These are phyloP conservation scores for Alectoria sarmentosa DNA, from an alignment of 495 filamentous ascomycete genomes.

Conservation along the genomic window DNA sequence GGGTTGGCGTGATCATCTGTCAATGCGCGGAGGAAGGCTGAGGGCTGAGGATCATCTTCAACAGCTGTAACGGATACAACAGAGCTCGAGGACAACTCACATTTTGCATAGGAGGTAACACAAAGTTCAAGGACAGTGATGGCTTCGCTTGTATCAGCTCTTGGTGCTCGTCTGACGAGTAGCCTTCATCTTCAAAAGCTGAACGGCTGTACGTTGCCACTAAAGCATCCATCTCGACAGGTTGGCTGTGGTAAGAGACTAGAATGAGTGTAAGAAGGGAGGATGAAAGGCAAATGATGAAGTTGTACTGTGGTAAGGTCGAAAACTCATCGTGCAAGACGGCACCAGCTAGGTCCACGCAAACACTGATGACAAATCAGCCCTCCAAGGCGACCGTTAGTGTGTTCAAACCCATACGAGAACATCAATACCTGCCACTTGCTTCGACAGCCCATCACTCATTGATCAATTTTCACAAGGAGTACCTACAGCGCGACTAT, in stretches of 20 bases:
- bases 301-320: not conserved
- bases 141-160: constrained; percentile 60
- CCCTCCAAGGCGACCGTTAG: no score
- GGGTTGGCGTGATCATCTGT: constrained; percentile 97
- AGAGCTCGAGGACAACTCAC: constrained; percentile 43
- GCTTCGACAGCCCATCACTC: not conserved
- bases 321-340: no score
- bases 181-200: constrained; percentile 62
- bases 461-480: not conserved
- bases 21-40: constrained; percentile 89
- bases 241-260: not conserved
- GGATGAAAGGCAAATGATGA: not conserved
- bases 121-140: constrained; percentile 80
- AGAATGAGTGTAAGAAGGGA: constrained; percentile 3
- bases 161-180: constrained; percentile 65
- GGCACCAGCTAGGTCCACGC: not conserved
- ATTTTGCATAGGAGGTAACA: constrained; percentile 87
- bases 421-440: not conserved
- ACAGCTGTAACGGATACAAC: constrained; percentile 5
- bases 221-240: constrained; percentile 76
- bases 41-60: constrained; percentile 46
- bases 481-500: not conserved
- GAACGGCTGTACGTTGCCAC: constrained; percentile 81
- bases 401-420: no score
- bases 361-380: no score